Percentiles rank a stretch among this genome's conserved stretches.
These are phyloP conservation scores for Ilex paraguariensis DNA, from an alignment of 305 asterid species.

Conservation along the genomic window DNA sequence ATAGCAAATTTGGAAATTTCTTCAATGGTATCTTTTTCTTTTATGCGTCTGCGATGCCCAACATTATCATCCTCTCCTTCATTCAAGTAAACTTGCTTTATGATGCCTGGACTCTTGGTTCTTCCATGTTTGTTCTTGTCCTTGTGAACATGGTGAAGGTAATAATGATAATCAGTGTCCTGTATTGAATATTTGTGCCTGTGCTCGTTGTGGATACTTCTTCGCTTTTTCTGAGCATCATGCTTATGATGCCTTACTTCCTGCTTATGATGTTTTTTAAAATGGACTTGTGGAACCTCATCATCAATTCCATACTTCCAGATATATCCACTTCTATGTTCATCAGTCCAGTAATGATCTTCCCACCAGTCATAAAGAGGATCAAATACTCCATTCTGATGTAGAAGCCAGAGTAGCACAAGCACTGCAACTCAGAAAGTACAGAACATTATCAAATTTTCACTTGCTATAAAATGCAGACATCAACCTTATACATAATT, in stretches of 20 bases:
- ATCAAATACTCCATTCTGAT: slow-evolving; percentile 78
- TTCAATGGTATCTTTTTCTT: slow-evolving; percentile 26
- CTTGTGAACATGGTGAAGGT: slow-evolving; percentile 75
- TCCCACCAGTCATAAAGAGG: slow-evolving; percentile 96
- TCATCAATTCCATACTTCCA: slow-evolving; percentile 30
- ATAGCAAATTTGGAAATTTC: slow-evolving; percentile 18
- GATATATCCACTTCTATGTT: slow-evolving; percentile 17
- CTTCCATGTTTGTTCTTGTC: slow-evolving; percentile 61
- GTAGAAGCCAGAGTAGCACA: slow-evolving; percentile 78
- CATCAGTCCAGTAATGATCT: slow-evolving; percentile 55
- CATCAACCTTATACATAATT: not conserved
- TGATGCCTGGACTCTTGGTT: slow-evolving; percentile 34
- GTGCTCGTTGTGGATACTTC: slow-evolving; percentile 21
- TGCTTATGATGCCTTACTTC: slow-evolving; percentile 42
- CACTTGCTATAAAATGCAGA: too few species aligned
- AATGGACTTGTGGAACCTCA: slow-evolving; percentile 20
- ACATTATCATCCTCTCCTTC: slow-evolving; percentile 28
- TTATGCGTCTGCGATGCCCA: slow-evolving; percentile 35
- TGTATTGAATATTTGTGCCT: slow-evolving; percentile 26
- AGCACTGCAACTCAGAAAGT: slow-evolving; percentile 42
- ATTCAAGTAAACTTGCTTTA: slow-evolving; percentile 20
- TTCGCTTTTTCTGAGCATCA: slow-evolving; percentile 36
- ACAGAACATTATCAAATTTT: too few species aligned
- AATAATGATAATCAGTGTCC: slow-evolving; percentile 48
- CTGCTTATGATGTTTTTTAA: slow-evolving; percentile 31